A percentile compares a stretch with the other conserved stretches of the same genome.
Conservation (phyloP, 2,329 filamentous ascomycete genomes). For the Blastomyces percursus region DNA sequence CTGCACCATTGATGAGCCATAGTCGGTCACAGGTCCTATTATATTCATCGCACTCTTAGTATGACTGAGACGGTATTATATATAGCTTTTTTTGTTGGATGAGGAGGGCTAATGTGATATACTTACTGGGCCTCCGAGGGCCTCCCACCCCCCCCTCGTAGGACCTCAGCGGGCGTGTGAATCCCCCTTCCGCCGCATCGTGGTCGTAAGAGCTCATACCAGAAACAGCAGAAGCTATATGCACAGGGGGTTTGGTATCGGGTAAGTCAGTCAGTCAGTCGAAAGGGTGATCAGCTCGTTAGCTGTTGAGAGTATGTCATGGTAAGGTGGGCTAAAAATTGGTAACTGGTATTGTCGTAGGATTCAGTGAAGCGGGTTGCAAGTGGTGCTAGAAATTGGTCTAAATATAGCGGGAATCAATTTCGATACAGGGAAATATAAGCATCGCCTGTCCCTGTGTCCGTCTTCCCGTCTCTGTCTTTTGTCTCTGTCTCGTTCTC, state of each 20-base stretch:
- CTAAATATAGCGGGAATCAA: too few species aligned
- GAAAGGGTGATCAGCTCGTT: not conserved
- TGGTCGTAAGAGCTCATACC: constrained; percentile 33
- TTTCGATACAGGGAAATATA: too few species aligned
- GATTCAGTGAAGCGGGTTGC: too few species aligned
- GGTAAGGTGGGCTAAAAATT: not conserved
- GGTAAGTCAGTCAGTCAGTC: not conserved
- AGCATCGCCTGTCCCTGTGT: too few species aligned
- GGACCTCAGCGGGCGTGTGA: constrained; percentile 13
- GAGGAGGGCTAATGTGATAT: not conserved
- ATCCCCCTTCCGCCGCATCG: constrained; percentile 21
- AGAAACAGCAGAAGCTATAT: not conserved
- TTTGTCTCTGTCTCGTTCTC: not conserved
- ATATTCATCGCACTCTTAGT: constrained; percentile 1
- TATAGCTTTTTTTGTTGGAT: not conserved
- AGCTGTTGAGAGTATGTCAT: not conserved
- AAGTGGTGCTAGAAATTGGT: too few species aligned
- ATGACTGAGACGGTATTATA: not conserved
- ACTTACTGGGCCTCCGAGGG: constrained; percentile 28
- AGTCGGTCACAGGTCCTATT: constrained; percentile 80
- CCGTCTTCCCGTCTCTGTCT: not conserved
- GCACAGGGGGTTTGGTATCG: not conserved
- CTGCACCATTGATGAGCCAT: constrained; percentile 77
- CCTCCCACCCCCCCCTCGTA: constrained; percentile 16
- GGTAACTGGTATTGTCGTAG: too few species aligned